Percentiles rank a stretch among this genome's conserved stretches.
These are phyloP conservation scores for Rhynchospora breviuscula DNA, from an alignment of 176 grass and related monocot genomes.

Conservation along the genomic window DNA sequence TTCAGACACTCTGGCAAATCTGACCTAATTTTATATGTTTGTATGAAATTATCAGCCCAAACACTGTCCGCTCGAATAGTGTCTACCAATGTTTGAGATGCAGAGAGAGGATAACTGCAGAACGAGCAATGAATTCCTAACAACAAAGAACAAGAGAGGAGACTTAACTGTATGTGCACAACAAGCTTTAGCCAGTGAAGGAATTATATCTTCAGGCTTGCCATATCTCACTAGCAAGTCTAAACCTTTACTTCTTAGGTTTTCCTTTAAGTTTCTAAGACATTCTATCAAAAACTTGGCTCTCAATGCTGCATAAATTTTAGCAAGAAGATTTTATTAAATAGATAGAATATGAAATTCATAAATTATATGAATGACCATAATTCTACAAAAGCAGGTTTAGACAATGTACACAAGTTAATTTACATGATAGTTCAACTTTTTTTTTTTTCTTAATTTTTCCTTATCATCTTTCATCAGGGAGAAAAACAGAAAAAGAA, in stretches of 20 bases:
- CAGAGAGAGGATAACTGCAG: not conserved
- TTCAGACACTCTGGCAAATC: not conserved
- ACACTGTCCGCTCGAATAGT: not conserved
- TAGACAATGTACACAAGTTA: not conserved
- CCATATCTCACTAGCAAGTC: conserved; percentile 60
- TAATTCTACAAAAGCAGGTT: not conserved
- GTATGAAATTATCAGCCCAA: not conserved
- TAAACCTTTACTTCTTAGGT: conserved; percentile 54
- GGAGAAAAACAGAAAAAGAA: not conserved
- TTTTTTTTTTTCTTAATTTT: not conserved
- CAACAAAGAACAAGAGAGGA: not conserved
- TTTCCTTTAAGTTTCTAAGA: conserved; percentile 56
- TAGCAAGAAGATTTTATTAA: not conserved
- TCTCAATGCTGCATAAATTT: conserved; percentile 41
- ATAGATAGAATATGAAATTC: not conserved
- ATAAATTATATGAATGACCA: not conserved
- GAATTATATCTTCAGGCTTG: conserved; percentile 73
- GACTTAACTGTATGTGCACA: conserved; percentile 58
- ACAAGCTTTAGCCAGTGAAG: conserved; percentile 59
- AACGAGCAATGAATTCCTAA: no score
- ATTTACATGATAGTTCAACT: not conserved
- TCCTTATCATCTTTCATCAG: not conserved
- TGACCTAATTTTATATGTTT: not conserved
- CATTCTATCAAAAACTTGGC: conserved; percentile 72
- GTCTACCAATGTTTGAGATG: not conserved